A percentile compares a stretch with the other conserved stretches of the same genome.
Conservation (phyloP, 352 stramenopile species). For the Blastocystis sp. region DNA sequence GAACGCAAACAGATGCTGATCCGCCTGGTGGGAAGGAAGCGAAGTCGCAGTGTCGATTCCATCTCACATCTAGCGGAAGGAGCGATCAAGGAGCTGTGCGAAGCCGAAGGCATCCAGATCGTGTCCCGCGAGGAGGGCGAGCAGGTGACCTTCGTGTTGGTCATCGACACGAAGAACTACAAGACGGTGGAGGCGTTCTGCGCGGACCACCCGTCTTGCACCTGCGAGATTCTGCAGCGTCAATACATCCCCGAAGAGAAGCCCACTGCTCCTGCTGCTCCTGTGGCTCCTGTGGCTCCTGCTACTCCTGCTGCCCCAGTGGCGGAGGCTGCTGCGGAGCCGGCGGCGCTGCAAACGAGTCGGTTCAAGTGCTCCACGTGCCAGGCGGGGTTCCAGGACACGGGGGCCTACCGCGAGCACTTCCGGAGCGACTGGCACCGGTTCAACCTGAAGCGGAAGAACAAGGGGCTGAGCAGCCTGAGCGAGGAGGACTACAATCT, state of each 20-base stretch:
- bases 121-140: background rate
- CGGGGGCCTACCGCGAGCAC: constrained; percentile 80
- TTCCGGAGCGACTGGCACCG: constrained; percentile 84
- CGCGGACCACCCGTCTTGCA: background rate
- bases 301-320: background rate
- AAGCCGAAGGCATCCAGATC: background rate
- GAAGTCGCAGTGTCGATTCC: background rate
- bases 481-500: constrained; percentile 54
- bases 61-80: background rate
- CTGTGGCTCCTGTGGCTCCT: background rate
- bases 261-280: background rate
- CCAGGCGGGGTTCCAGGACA: constrained; percentile 79
- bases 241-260: constrained; percentile 42
- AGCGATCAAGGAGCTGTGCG: background rate
- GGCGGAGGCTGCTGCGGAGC: background rate
- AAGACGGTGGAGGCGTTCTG: constrained; percentile 36
- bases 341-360: background rate
- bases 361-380: constrained; percentile 76
- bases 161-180: constrained; percentile 34
- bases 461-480: constrained; percentile 77
- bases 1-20: constrained; percentile 89
- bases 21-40: constrained; percentile 29
- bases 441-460: constrained; percentile 84
- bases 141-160: background rate
- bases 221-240: constrained; percentile 32